Conservation (phyloP, 371 early-diverging fungal genomes). For the Chytridium lagenaria region DNA sequence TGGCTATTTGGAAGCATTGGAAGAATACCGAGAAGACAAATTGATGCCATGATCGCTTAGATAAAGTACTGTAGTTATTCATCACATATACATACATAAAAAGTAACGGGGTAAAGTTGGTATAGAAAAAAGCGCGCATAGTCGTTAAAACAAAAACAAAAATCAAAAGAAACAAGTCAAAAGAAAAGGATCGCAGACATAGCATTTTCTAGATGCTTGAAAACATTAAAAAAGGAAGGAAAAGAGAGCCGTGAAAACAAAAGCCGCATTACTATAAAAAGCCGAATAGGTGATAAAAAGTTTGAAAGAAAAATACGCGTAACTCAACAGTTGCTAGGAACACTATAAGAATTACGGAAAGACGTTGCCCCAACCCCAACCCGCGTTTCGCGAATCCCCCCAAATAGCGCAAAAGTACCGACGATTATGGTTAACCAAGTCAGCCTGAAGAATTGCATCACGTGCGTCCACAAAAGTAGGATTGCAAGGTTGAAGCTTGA, state of each 20-base stretch:
- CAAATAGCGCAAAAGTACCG: constrained; percentile 81
- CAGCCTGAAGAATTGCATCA: constrained; percentile 88
- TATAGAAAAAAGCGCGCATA: too few relatives aligned
- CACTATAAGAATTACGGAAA: background rate
- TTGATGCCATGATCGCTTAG: too few relatives aligned
- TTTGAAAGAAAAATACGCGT: background rate
- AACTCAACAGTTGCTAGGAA: background rate
- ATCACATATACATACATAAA: too few relatives aligned
- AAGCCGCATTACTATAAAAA: too few relatives aligned
- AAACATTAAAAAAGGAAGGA: background rate
- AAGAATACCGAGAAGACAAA: too few relatives aligned
- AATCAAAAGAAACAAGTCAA: too few relatives aligned
- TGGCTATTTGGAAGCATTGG: too few relatives aligned
- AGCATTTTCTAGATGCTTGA: background rate
- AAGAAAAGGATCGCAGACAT: too few relatives aligned
- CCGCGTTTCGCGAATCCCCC: constrained; percentile 86
- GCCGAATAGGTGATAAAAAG: background rate
- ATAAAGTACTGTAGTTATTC: too few relatives aligned
- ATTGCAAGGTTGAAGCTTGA: constrained; percentile 82
- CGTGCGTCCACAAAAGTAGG: constrained; percentile 88
- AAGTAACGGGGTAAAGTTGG: too few relatives aligned
- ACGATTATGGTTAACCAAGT: constrained; percentile 73
- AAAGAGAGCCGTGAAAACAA: too few relatives aligned
- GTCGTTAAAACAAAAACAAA: too few relatives aligned
- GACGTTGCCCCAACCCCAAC: constrained; percentile 33